Conservation (phyloP, 139 green algal species). For the Volvox africanus region DNA sequence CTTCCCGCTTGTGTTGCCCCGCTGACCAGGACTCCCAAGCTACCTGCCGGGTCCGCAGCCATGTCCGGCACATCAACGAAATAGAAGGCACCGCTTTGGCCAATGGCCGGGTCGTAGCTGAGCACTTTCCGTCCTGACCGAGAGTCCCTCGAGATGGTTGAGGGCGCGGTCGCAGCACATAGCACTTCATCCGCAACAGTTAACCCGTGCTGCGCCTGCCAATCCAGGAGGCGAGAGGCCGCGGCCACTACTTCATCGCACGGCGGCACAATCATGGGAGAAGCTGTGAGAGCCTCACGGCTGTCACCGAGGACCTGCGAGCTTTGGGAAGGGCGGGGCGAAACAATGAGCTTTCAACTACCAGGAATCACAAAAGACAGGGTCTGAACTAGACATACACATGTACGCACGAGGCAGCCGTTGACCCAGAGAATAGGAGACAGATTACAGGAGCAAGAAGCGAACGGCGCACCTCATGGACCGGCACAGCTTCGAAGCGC, state of each 20-base stretch:
- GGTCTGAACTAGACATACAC: not conserved
- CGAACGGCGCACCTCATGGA: constrained; percentile 22
- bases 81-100: constrained; percentile 57
- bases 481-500: not conserved
- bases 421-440: no score
- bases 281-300: not conserved
- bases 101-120: constrained; percentile 61
- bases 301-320: not conserved
- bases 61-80: constrained; percentile 43
- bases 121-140: constrained; percentile 44
- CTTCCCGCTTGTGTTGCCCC: not conserved
- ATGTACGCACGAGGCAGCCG: not conserved
- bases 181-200: not conserved
- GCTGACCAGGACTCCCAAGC: not conserved
- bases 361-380: not conserved
- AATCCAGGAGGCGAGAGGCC: constrained; percentile 40
- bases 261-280: constrained; percentile 41
- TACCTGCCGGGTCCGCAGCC: not conserved
- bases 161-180: not conserved
- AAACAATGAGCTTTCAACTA: not conserved
- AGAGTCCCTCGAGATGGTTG: not conserved
- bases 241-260: constrained; percentile 34
- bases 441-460: no score
- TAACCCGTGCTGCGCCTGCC: constrained; percentile 58
- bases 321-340: not conserved